Evolutionary conservation across 164 flowering plant species (phyloP), one percentile per base, ranked within the genome.

Genomic region (Cinnamomum micranthum): DNA sequence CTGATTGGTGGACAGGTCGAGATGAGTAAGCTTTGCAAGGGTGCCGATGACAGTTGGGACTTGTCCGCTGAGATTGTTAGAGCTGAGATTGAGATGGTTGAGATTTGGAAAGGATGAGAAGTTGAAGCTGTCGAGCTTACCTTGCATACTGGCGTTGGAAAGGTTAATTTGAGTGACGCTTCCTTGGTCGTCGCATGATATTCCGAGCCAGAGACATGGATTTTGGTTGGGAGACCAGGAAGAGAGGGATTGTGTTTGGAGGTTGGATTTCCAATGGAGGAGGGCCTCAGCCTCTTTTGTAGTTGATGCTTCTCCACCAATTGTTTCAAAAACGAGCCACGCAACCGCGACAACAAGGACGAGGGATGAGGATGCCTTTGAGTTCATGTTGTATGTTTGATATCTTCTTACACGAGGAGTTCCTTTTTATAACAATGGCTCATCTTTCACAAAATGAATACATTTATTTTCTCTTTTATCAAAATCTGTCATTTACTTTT

Each of bases 181-280:
- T n/a, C 75, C 70, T 3, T 50, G 73, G 19, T 17, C 31, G 69
- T 82, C 71, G 77, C 90, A 87, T 15, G 1, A 13, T 24, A 87
- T 80, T 20, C 86, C 87, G 3, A 77, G 78, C 88, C 88, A 87
- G 28, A 69, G 76, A 81, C 88, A 84, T 50, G 73, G 80, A 77
- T 77, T 80, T 76, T 81, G 77, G 74, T 71, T 33, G 58, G 65
- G 9, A 79, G 65, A 88, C 90, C 85, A 5, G 84, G 84, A 63
- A 27, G 51, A 75, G 78, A 76, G 52, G 71, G 27, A 11, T 6
- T 60, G 64, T 65, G 25, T n/a, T 27, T 12, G n/a, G 68, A 84
- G 67, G 65, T 79, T 77, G 68, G 73, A 68, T 71, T 84, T 84
- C 88, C 86, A 86, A 24, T 35, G 71, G 35, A 86, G 50, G 31